phyloP scores from a whole-genome alignment of 768 basidiomycete species.

The Clitopilus passeckerianus region DNA sequence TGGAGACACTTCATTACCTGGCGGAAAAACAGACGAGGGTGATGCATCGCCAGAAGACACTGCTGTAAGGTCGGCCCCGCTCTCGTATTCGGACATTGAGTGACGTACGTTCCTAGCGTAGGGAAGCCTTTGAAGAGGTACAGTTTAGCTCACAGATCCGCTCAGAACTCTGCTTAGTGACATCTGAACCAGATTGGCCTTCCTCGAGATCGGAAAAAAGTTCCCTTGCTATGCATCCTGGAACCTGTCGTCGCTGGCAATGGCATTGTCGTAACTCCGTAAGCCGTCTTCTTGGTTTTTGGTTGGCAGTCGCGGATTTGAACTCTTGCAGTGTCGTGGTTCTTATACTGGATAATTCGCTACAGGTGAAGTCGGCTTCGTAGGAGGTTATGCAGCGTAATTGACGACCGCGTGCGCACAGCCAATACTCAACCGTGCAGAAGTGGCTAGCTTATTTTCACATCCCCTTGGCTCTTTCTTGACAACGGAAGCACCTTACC shows the following conservation, averaged over 20 bases:
- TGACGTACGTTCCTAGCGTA: constrained; percentile 39
- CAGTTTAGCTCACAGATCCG: no score
- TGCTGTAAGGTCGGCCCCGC: constrained; percentile 49
- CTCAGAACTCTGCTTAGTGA: no score
- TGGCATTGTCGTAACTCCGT: constrained; percentile 81
- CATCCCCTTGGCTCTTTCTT: constrained; percentile 79
- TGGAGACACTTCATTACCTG: constrained; percentile 85
- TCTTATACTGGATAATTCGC: constrained; percentile 72
- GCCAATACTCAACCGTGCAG: constrained; percentile 76
- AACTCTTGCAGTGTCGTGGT: constrained; percentile 67
- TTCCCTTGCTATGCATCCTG: constrained; percentile 72
- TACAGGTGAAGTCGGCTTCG: constrained; percentile 50
- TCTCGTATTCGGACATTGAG: neutral
- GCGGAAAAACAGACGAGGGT: constrained; percentile 70
- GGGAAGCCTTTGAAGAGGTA: constrained; percentile 92
- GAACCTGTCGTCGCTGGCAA: constrained; percentile 77
- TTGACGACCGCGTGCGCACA: no score
- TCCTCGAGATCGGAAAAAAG: constrained; percentile 60
- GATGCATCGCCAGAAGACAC: constrained; percentile 75
- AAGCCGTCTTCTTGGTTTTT: constrained; percentile 23
- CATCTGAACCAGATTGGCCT: constrained; percentile 65
- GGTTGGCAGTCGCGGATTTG: neutral
- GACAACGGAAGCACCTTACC: constrained; percentile 51
- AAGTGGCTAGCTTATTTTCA: constrained; percentile 81
- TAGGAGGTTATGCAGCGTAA: no score